These are phyloP conservation scores for Zoysia pacifica DNA, from an alignment of 176 grass and related monocot genomes.

Conservation along the genomic window DNA sequence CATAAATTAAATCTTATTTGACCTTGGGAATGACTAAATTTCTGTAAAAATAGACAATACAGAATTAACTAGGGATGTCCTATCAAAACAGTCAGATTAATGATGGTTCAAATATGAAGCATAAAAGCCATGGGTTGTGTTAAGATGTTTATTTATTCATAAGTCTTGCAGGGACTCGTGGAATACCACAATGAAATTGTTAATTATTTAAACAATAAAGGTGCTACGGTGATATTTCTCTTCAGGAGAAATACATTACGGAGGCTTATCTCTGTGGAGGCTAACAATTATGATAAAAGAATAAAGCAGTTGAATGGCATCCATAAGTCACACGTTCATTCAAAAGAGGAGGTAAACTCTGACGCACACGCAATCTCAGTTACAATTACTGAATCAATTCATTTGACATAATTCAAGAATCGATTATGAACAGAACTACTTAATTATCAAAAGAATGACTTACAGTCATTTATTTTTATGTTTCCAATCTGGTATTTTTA, in stretches of 20 bases:
- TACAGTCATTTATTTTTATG: background rate
- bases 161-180: constrained; percentile 63
- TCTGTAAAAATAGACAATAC: background rate
- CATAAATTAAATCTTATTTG: background rate
- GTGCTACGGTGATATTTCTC: constrained; percentile 87
- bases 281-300: constrained; percentile 80
- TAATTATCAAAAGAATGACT: background rate
- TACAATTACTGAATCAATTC: too few species aligned
- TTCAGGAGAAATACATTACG: constrained; percentile 81
- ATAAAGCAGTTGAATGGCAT: constrained; percentile 88
- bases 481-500: background rate
- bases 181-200: constrained; percentile 57
- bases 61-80: background rate
- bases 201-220: constrained; percentile 66
- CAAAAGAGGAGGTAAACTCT: constrained; percentile 67
- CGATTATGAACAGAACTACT: too few species aligned
- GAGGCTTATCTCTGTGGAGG: constrained; percentile 71
- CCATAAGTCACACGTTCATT: constrained; percentile 93
- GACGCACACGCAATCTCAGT: background rate
- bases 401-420: background rate
- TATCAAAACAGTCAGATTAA: background rate
- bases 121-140: background rate
- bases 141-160: background rate
- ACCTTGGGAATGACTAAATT: background rate
- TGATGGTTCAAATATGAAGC: background rate